Conservation (phyloP, 2,329 filamentous ascomycete species). For the Sarocladiaceae sp. region DNA sequence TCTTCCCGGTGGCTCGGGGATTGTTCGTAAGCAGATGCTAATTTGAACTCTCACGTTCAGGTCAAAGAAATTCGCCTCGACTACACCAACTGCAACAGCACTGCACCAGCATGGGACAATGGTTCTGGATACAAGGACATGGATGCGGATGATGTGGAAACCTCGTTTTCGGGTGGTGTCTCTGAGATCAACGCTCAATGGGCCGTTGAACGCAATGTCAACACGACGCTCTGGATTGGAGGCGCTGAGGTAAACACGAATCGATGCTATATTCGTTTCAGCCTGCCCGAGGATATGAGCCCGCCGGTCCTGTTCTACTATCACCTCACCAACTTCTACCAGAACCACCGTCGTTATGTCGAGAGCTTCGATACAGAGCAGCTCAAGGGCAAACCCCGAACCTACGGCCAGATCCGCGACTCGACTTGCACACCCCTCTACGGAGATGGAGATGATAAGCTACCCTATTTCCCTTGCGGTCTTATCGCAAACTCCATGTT, state of each 20-base stretch:
- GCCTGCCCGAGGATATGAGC: conserved; percentile 69
- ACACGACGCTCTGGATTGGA: conserved; percentile 30
- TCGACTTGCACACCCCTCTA: conserved; percentile 73
- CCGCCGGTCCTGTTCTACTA: conserved; percentile 92
- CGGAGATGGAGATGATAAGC: conserved; percentile 41
- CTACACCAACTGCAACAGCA: conserved; percentile 67
- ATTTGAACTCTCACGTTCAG: conserved; percentile 34
- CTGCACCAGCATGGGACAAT: conserved; percentile 39
- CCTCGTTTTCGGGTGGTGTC: conserved; percentile 63
- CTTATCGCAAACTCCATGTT: conserved; percentile 95
- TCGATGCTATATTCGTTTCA: conserved; percentile 70
- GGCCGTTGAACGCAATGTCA: conserved; percentile 30
- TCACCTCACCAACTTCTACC: conserved; percentile 94
- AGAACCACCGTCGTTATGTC: conserved; percentile 96
- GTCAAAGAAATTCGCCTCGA: conserved; percentile 88
- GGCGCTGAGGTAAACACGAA: conserved; percentile 31
- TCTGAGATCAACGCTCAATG: conserved; percentile 33
- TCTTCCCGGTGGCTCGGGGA: not conserved
- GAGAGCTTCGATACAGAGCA: conserved; percentile 81
- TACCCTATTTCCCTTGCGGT: conserved; percentile 88
- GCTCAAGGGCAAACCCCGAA: conserved; percentile 62
- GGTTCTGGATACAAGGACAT: conserved; percentile 40
- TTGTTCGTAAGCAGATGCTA: not conserved
- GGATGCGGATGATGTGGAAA: conserved; percentile 49
- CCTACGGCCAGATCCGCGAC: conserved; percentile 51